phyloP scores from a whole-genome alignment of 169 alveolate genomes.

The Cystoisospora suis region DNA sequence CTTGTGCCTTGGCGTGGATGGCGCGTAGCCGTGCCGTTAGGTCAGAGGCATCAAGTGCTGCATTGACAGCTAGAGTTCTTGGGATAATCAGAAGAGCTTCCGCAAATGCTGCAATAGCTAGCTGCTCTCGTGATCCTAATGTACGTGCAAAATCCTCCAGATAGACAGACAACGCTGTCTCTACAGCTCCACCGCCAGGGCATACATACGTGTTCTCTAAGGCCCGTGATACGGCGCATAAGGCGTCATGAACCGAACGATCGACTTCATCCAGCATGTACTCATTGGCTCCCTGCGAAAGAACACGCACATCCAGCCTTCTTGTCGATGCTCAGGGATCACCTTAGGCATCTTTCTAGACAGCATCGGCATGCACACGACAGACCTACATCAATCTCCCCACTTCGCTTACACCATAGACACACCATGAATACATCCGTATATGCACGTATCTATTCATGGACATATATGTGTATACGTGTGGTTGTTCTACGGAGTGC shows the following conservation, averaged over 20 bases:
- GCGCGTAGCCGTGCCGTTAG: slow-evolving; percentile 74
- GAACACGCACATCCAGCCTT: no score
- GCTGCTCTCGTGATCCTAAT: slow-evolving; percentile 96
- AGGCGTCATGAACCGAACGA: slow-evolving; percentile 97
- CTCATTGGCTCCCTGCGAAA: slow-evolving; percentile 97
- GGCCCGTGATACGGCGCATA: slow-evolving; percentile 89
- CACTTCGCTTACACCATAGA: no score
- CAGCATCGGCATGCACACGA: no score
- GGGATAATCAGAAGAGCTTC: slow-evolving; percentile 98
- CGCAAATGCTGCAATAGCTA: slow-evolving; percentile 99
- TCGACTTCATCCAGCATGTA: slow-evolving; percentile 96
- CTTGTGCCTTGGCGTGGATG: slow-evolving; percentile 56
- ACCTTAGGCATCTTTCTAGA: no score
- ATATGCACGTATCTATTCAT: background rate
- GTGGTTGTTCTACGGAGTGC: no score
- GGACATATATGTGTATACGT: background rate
- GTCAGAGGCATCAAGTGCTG: slow-evolving; percentile 89
- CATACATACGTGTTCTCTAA: slow-evolving; percentile 74
- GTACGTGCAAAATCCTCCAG: slow-evolving; percentile 97
- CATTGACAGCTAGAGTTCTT: slow-evolving; percentile 98
- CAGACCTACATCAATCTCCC: no score
- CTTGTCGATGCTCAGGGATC: no score
- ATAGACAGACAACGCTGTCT: slow-evolving; percentile 95
- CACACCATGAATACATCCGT: background rate
- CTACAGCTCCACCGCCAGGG: slow-evolving; percentile 99